A percentile compares a stretch with the other conserved stretches of the same genome.
Evolutionary conservation across 2,329 filamentous ascomycete species (phyloP).

Genomic region (Cercospora brassicicola): DNA sequence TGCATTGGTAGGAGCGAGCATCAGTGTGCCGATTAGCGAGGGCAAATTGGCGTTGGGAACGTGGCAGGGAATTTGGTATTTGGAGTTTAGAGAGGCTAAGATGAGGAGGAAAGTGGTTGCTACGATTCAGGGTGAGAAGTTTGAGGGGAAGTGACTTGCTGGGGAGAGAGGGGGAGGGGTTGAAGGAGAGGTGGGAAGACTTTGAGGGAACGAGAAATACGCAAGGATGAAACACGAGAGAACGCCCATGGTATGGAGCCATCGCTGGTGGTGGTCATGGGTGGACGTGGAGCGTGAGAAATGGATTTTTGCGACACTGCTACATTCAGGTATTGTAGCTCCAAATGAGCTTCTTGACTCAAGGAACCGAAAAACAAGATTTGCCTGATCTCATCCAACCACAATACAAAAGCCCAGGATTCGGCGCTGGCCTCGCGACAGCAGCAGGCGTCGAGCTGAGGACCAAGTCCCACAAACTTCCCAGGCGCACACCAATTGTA

Average conservation of each 20-base stretch:
- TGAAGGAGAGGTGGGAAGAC: not conserved
- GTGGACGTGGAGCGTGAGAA: not conserved
- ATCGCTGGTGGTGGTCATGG: not conserved
- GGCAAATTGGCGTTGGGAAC: slow-evolving; percentile 70
- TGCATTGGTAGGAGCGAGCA: slow-evolving; percentile 86
- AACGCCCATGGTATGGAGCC: not conserved
- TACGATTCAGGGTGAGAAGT: slow-evolving; percentile 83
- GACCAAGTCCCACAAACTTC: not conserved
- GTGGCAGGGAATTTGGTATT: slow-evolving; percentile 92
- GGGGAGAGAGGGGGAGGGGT: not conserved
- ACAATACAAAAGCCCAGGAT: not conserved
- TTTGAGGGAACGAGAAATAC: not conserved
- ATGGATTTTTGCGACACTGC: not conserved
- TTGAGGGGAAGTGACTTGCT: slow-evolving; percentile 37
- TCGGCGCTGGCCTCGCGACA: not conserved
- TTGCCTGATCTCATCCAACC: not conserved
- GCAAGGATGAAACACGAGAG: not conserved
- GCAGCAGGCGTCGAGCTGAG: not conserved
- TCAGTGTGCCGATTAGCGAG: slow-evolving; percentile 87
- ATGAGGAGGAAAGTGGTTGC: slow-evolving; percentile 83
- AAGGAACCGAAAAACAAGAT: not conserved
- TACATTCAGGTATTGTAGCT: not conserved
- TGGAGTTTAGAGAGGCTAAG: slow-evolving; percentile 78
- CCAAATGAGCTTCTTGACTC: not conserved
- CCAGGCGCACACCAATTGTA: not conserved